Conservation (phyloP, 202 grass and related monocot genomes). For the Bolboschoenoplectus hybrid region DNA sequence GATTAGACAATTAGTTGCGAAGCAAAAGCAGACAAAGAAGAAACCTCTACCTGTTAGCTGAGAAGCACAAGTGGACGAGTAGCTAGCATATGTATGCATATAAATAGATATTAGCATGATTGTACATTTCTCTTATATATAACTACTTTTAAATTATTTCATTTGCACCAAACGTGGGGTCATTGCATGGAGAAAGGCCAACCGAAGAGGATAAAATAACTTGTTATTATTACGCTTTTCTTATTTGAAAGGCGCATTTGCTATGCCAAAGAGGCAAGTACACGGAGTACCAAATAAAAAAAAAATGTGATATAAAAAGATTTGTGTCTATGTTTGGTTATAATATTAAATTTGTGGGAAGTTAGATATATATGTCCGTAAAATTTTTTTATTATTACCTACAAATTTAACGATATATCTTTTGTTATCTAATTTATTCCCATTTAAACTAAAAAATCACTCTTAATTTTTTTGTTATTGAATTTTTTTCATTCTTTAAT, state of each 20-base stretch:
- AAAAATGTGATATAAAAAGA: background rate
- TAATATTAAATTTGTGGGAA: background rate
- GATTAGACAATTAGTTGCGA: background rate
- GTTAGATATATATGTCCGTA: background rate
- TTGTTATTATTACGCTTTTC: background rate
- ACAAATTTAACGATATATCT: background rate
- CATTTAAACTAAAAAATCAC: background rate
- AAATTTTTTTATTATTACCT: background rate
- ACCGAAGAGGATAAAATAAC: background rate
- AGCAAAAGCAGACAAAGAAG: slow-evolving; percentile 19
- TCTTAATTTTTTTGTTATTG: background rate
- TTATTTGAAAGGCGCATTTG: background rate
- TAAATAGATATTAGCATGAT: background rate
- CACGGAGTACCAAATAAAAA: background rate
- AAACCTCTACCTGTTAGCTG: slow-evolving; percentile 20
- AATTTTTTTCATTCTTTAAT: no score
- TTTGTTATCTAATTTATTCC: background rate
- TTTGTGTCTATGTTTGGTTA: background rate
- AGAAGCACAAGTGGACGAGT: slow-evolving; percentile 13
- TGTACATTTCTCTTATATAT: background rate
- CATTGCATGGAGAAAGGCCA: slow-evolving; percentile 16
- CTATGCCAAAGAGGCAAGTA: background rate
- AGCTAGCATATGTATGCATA: background rate
- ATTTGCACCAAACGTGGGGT: slow-evolving; percentile 12
- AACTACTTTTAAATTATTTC: background rate